A percentile compares a stretch with the other conserved stretches of the same genome.
Conservation (phyloP, 345 rosid species). For the Citrus medica region DNA sequence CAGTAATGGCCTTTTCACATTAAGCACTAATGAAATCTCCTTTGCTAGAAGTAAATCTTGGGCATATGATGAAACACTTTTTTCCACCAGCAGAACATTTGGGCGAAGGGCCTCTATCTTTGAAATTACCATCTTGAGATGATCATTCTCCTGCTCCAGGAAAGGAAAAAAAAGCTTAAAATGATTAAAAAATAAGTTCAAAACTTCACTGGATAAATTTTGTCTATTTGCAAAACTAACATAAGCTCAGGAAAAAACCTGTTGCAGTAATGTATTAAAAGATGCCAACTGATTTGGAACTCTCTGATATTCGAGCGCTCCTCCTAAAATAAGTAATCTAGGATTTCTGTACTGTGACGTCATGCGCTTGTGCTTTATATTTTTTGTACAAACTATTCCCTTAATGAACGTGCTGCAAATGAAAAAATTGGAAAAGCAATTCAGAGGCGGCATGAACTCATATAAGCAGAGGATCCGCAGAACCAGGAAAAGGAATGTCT, state of each 20-base stretch:
- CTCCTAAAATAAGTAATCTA: constrained; percentile 79
- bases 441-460: constrained; percentile 5
- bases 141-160: constrained; percentile 73
- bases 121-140: constrained; percentile 72
- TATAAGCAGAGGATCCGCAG: background rate
- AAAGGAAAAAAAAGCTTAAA: constrained; percentile 7
- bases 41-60: constrained; percentile 78
- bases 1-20: constrained; percentile 76
- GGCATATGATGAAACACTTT: constrained; percentile 84
- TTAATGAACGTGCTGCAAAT: constrained; percentile 65
- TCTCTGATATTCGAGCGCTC: constrained; percentile 90
- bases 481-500: background rate
- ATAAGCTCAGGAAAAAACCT: constrained; percentile 46
- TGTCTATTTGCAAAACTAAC: background rate
- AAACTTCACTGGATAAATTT: constrained; percentile 4
- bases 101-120: constrained; percentile 92
- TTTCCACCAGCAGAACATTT: constrained; percentile 90
- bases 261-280: constrained; percentile 76
- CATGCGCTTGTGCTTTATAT: constrained; percentile 98
- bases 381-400: constrained; percentile 97
- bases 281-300: constrained; percentile 82
- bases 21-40: constrained; percentile 89
- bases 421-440: constrained; percentile 11
- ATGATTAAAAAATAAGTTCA: background rate
- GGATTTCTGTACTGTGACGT: constrained; percentile 94